Base-by-base conservation (phyloP, 2,329 filamentous ascomycete species). In the Aspergillus felis region DNA sequence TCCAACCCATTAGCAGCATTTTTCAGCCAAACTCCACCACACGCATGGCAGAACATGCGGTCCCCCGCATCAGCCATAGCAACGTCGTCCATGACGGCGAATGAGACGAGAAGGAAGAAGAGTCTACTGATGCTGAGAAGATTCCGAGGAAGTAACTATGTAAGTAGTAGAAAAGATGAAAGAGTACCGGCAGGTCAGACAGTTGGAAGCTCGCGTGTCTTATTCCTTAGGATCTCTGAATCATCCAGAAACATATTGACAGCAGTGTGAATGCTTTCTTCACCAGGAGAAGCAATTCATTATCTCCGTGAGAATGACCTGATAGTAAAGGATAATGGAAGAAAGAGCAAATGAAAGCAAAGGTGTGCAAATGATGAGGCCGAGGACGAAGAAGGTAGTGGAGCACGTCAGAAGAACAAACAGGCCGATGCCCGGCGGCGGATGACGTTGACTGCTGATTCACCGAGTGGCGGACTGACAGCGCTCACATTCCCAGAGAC, bases 1-100 rank as follows among this genome's bases (percentile, higher is more conserved):
- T 77, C 78, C 61, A 96, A 76, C 27, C 82, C 87, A 63, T 83
- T 80, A 61, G 89, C 83, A 44, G 51, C 51, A 58, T 90, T 84
- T 58, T 85, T 81, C 68, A 88, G 90, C 91, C 92, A 97, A 72
- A 96, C 88, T 61, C 89, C 78, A 53, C 82, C 73, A 77, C 94
- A 97, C 59, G 82, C 78, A 75, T 97, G 91, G 75, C 94, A 99
- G 74, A 84, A 95, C 55, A 97, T 87, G 62, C 93, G 84, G 70
- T 96, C 90, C 27, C 61, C 66, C 27, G 60, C 54, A 57, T 76
- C 69, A 28, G 69, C 69, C 75, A 77, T 76, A 55, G 54, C 53
- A 55, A 54, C 29, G 52, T 48, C 42, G 47, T 44, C 38, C 38
- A 47, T 48, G 25, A 9, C 22, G 32, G 25, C 35, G 25, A n/a